Conservation (phyloP, 1,139 yeast species). For the Taphrina confusa region DNA sequence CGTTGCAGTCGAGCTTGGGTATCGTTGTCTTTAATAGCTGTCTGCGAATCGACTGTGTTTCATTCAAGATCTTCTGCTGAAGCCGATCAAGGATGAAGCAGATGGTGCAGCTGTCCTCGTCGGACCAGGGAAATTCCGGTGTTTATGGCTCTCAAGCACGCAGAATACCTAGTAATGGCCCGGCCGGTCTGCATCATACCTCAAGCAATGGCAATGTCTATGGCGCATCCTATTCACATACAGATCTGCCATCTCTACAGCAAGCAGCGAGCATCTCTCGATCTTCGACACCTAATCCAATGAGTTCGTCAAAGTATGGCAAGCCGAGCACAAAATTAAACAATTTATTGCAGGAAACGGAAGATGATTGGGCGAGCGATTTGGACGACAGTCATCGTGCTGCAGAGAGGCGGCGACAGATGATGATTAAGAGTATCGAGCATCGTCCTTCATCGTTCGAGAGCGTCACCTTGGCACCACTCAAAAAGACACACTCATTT, state of each 20-base stretch:
- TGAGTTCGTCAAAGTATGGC: conserved; percentile 7
- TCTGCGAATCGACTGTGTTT: too few species aligned
- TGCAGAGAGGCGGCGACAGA: conserved; percentile 23
- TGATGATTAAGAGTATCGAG: conserved; percentile 32
- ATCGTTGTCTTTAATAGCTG: too few species aligned
- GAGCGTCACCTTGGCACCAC: conserved; percentile 23
- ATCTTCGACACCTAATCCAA: conserved; percentile 22
- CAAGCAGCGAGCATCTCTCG: conserved; percentile 11
- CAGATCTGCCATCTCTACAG: conserved; percentile 27
- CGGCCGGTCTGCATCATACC: background rate
- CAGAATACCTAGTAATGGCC: background rate
- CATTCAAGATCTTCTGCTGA: too few species aligned
- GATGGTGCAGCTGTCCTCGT: conserved; percentile 22
- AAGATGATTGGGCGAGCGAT: conserved; percentile 35
- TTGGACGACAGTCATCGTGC: conserved; percentile 26
- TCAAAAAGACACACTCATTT: conserved; percentile 32
- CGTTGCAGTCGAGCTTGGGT: background rate
- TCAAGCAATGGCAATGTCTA: conserved; percentile 18
- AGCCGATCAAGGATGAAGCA: conserved; percentile 28
- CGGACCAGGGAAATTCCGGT: background rate
- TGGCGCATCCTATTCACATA: conserved; percentile 32
- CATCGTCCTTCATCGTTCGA: conserved; percentile 27
- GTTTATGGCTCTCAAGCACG: conserved; percentile 2
- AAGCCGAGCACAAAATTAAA: conserved; percentile 20
- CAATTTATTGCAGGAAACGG: conserved; percentile 24